These are phyloP conservation scores for Nymphaea thermarum DNA, from an alignment of 164 flowering plant genomes.

Conservation along the genomic window DNA sequence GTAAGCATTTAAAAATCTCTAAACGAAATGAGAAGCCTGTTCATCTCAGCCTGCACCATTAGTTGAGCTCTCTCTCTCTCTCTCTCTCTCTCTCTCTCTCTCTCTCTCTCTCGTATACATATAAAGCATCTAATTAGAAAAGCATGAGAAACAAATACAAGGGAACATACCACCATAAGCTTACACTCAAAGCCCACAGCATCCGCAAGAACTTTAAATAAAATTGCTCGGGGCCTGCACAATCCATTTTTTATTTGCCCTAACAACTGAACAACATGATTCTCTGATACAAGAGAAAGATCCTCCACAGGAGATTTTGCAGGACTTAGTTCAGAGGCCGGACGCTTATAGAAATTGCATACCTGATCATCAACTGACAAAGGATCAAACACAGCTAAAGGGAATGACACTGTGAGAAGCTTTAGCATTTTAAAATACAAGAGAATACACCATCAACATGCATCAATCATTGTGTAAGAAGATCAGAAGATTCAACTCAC, in stretches of 20 bases:
- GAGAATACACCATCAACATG: not conserved
- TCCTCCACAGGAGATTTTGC: slow-evolving; percentile 69
- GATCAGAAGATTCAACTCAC: no score
- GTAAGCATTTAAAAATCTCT: no score
- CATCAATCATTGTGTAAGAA: no score
- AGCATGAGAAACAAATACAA: not conserved
- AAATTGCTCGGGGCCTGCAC: slow-evolving; percentile 86
- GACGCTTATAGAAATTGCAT: slow-evolving; percentile 70
- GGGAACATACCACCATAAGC: slow-evolving; percentile 62
- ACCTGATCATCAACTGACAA: slow-evolving; percentile 35
- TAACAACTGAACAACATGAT: slow-evolving; percentile 59
- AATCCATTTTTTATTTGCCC: slow-evolving; percentile 89
- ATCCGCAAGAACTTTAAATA: slow-evolving; percentile 97
- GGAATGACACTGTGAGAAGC: not conserved
- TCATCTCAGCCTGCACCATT: no score
- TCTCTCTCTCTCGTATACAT: no score
- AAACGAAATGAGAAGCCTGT: no score
- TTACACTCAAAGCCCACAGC: slow-evolving; percentile 87
- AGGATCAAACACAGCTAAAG: not conserved
- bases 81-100: no score
- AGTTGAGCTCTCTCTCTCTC: no score
- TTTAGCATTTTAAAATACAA: not conserved
- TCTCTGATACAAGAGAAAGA: slow-evolving; percentile 34
- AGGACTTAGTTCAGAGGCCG: slow-evolving; percentile 60
- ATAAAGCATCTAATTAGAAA: no score